Percentiles rank a stretch among this genome's conserved stretches.
Conservation (phyloP, 1,284 basidiomycete species). For the Rhizoctonia solani region DNA sequence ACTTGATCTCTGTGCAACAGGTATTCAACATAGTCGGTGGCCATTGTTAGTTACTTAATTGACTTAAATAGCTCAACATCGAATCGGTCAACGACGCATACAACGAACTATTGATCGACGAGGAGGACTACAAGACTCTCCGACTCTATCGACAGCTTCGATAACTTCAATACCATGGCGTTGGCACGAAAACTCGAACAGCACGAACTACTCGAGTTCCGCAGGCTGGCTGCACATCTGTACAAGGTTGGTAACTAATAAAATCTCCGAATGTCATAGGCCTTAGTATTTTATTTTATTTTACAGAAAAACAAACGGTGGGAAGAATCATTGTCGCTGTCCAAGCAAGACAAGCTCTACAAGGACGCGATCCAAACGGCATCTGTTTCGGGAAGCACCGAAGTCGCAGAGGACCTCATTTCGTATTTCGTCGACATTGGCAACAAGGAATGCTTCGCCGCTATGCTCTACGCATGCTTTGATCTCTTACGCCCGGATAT, state of each 20-base stretch:
- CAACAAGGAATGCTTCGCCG: constrained; percentile 97
- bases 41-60: not conserved
- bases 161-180: constrained; percentile 93
- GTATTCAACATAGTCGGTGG: constrained; percentile 51
- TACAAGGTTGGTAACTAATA: constrained; percentile 74
- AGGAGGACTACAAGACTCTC: constrained; percentile 97
- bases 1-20: constrained; percentile 95
- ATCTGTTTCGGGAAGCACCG: constrained; percentile 73
- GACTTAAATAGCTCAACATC: constrained; percentile 73
- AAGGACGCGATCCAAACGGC: constrained; percentile 96
- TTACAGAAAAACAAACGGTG: constrained; percentile 85
- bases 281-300: not conserved
- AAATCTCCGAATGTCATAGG: not conserved
- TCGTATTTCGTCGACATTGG: constrained; percentile 96
- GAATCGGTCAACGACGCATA: constrained; percentile 98
- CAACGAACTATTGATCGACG: constrained; percentile 95
- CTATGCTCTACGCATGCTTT: constrained; percentile 88
- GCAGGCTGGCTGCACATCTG: constrained; percentile 89
- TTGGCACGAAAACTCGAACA: constrained; percentile 87
- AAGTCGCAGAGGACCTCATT: constrained; percentile 92
- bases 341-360: constrained; percentile 95
- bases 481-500: constrained; percentile 90
- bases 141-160: constrained; percentile 96
- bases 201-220: constrained; percentile 94
- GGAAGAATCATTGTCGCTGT: constrained; percentile 93